Evolutionary conservation across 192 early-diverging fungal genomes (phyloP).

Genomic region (Umbelopsis vinacea): DNA sequence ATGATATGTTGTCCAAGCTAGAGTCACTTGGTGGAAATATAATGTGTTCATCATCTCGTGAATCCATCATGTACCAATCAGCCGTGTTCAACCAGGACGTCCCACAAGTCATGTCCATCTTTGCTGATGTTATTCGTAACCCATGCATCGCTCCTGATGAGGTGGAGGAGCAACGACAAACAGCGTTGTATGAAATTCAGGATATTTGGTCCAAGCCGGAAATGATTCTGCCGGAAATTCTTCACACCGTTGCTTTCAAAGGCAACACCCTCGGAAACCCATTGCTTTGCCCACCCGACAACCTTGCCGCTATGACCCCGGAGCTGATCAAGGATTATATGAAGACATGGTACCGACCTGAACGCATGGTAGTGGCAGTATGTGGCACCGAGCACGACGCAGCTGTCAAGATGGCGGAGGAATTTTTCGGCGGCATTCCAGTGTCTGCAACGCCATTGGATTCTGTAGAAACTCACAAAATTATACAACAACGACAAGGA

Average conservation of each 20-base stretch:
- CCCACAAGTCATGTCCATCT: slow-evolving; percentile 66
- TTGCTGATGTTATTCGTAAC: slow-evolving; percentile 82
- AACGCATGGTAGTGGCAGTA: slow-evolving; percentile 89
- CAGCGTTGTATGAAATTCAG: slow-evolving; percentile 86
- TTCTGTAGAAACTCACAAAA: slow-evolving; percentile 29
- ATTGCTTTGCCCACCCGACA: slow-evolving; percentile 70
- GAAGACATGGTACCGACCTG: slow-evolving; percentile 84
- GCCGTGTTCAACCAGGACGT: slow-evolving; percentile 89
- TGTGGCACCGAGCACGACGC: slow-evolving; percentile 87
- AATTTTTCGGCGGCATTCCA: slow-evolving; percentile 78
- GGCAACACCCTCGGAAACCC: slow-evolving; percentile 83
- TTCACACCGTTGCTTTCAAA: slow-evolving; percentile 85
- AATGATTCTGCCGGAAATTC: slow-evolving; percentile 82
- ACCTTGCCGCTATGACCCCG: slow-evolving; percentile 69
- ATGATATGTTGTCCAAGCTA: slow-evolving; percentile 73
- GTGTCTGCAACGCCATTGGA: slow-evolving; percentile 28
- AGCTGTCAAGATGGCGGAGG: slow-evolving; percentile 68
- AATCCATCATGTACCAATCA: slow-evolving; percentile 95
- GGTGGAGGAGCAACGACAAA: slow-evolving; percentile 77
- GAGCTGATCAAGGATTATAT: slow-evolving; percentile 74
- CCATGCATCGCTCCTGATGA: slow-evolving; percentile 78
- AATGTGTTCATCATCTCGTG: slow-evolving; percentile 86
- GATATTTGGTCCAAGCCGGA: slow-evolving; percentile 86
- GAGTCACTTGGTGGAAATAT: slow-evolving; percentile 92
- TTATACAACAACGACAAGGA: slow-evolving; percentile 35